Conservation (phyloP, 345 rosid genomes). For the Excoecaria cochinchinensis region DNA sequence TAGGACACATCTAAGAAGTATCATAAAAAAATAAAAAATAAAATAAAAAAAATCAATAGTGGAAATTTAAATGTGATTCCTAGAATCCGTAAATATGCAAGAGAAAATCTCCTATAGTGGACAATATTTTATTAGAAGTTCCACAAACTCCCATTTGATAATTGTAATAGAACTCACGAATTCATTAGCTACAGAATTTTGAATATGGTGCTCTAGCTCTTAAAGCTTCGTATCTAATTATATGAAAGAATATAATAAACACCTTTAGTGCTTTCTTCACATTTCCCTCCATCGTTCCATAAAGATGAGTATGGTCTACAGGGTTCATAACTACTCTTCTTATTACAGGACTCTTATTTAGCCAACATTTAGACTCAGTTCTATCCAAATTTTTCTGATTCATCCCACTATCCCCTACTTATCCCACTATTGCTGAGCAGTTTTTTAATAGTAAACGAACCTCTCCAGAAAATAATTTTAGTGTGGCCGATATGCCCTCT, state of each 20-base stretch:
- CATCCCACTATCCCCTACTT: too few relatives aligned
- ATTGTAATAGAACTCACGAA: neutral
- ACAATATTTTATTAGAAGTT: neutral
- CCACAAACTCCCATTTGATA: neutral
- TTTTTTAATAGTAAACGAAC: too few relatives aligned
- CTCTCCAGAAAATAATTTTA: too few relatives aligned
- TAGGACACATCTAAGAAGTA: neutral
- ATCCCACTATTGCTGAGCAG: too few relatives aligned
- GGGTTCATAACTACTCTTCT: too few relatives aligned
- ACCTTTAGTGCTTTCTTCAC: constrained; percentile 93
- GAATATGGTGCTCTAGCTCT: neutral
- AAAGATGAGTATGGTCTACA: too few relatives aligned
- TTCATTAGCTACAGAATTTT: neutral
- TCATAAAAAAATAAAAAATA: too few relatives aligned
- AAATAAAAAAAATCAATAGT: neutral
- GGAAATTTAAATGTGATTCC: neutral
- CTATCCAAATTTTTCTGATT: too few relatives aligned
- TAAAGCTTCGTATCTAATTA: neutral
- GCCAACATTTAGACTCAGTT: too few relatives aligned
- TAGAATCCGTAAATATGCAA: neutral
- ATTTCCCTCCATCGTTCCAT: constrained; percentile 92
- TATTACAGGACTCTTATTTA: too few relatives aligned
- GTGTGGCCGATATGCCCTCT: too few relatives aligned
- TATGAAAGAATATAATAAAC: neutral
- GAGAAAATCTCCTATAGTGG: neutral